A percentile compares a stretch with the other conserved stretches of the same genome.
These are phyloP conservation scores for Metschnikowia amazonensis DNA, from an alignment of 805 yeast species.

Conservation along the genomic window DNA sequence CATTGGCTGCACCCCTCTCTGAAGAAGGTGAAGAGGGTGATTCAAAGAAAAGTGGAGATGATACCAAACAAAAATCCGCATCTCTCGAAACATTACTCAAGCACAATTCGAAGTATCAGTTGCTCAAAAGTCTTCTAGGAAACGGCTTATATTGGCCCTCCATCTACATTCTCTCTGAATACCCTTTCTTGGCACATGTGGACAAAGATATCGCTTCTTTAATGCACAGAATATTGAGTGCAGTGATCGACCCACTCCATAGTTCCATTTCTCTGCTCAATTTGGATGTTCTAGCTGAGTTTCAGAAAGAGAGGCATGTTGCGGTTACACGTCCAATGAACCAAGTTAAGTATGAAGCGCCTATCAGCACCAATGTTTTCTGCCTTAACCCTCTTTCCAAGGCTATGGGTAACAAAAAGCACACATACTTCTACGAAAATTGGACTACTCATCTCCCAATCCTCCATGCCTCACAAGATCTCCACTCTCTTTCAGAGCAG, in stretches of 20 bases:
- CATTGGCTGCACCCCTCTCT: constrained; percentile 79
- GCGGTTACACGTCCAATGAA: constrained; percentile 27
- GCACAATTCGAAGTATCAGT: constrained; percentile 27
- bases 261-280: constrained; percentile 20
- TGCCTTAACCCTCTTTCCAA: constrained; percentile 31
- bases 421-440: constrained; percentile 41
- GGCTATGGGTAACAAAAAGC: constrained; percentile 23
- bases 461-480: constrained; percentile 37
- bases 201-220: constrained; percentile 47
- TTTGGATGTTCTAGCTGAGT: constrained; percentile 16
- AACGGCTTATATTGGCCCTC: constrained; percentile 65
- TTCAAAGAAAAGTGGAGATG: not conserved
- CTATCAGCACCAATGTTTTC: constrained; percentile 17
- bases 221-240: constrained; percentile 48
- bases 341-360: constrained; percentile 26
- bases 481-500: constrained; percentile 46
- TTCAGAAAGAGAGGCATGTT: constrained; percentile 23
- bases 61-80: constrained; percentile 9
- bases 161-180: constrained; percentile 51
- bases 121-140: constrained; percentile 51
- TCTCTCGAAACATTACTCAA: constrained; percentile 19
- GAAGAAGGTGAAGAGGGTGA: constrained; percentile 54
- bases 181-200: constrained; percentile 57
- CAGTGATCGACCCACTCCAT: constrained; percentile 49
- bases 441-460: constrained; percentile 46